Percentiles rank a stretch among this genome's conserved stretches.
These are phyloP conservation scores for Trypanosomatidae sp. DNA, from an alignment of 208 protist genomes.

Conservation along the genomic window DNA sequence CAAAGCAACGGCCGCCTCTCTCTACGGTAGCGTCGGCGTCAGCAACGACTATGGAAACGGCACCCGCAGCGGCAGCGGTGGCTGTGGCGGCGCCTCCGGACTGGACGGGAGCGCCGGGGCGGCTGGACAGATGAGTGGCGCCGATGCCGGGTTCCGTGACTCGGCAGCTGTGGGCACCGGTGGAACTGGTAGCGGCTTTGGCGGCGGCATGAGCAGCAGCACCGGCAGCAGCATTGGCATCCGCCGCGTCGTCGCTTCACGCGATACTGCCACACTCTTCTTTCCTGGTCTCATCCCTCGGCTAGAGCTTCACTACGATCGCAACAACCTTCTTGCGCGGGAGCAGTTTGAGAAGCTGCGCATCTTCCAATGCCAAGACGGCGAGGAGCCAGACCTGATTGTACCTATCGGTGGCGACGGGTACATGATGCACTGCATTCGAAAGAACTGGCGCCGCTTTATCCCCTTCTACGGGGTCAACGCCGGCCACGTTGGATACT, in stretches of 20 bases:
- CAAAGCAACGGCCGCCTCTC: constrained; percentile 43
- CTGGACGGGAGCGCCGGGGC: background rate
- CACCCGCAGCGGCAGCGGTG: constrained; percentile 6
- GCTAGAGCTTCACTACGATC: constrained; percentile 86
- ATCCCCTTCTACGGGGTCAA: constrained; percentile 93
- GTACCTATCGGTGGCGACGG: constrained; percentile 91
- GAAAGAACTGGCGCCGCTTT: constrained; percentile 88
- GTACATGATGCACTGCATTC: constrained; percentile 94
- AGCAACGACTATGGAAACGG: constrained; percentile 19
- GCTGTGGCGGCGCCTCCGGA: constrained; percentile 6
- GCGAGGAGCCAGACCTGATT: constrained; percentile 86
- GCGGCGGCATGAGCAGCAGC: constrained; percentile 5
- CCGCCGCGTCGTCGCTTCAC: constrained; percentile 23
- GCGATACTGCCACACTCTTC: constrained; percentile 47
- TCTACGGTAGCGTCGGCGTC: constrained; percentile 29
- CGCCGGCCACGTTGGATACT: constrained; percentile 86
- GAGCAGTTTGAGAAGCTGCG: constrained; percentile 85
- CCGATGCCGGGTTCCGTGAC: constrained; percentile 14
- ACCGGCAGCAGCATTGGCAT: background rate
- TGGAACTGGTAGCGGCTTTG: background rate
- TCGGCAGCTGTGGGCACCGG: background rate
- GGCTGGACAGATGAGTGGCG: constrained; percentile 9
- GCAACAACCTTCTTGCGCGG: constrained; percentile 77
- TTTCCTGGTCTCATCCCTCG: constrained; percentile 79
- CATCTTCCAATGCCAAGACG: constrained; percentile 58